A percentile compares a stretch with the other conserved stretches of the same genome.
Conservation (phyloP, 116 monocot species). For the Phalaenopsis hybrid region DNA sequence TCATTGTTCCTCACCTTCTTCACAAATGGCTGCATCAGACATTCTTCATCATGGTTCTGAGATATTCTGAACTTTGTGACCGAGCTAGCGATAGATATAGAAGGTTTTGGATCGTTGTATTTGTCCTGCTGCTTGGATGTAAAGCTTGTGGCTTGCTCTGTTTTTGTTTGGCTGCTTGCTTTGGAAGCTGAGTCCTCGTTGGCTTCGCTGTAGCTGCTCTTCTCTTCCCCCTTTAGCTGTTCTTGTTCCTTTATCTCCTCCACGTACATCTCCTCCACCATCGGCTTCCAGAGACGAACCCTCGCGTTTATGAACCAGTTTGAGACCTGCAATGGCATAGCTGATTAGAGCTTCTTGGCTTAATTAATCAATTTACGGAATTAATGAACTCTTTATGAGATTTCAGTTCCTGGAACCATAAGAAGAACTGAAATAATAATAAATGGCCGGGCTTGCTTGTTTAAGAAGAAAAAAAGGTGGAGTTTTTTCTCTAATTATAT, state of each 20-base stretch:
- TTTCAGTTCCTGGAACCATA: no score
- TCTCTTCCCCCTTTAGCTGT: conserved; percentile 20
- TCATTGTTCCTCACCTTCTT: conserved; percentile 52
- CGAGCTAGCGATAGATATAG: not conserved
- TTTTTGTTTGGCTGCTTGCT: conserved; percentile 14
- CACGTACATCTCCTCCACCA: conserved; percentile 95
- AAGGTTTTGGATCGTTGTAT: conserved; percentile 6
- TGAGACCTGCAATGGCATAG: conserved; percentile 43
- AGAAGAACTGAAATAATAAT: no score
- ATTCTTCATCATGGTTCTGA: conserved; percentile 8
- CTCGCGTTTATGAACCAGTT: conserved; percentile 99
- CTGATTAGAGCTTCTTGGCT: not conserved
- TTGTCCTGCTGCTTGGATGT: conserved; percentile 7
- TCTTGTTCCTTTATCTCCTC: conserved; percentile 65
- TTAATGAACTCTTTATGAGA: no score
- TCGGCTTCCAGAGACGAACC: conserved; percentile 91
- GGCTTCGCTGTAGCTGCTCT: not conserved
- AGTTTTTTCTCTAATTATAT: no score
- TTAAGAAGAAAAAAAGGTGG: no score
- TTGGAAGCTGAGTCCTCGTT: conserved; percentile 16
- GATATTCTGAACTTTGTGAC: not conserved
- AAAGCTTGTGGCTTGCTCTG: conserved; percentile 9
- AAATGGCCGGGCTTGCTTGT: no score
- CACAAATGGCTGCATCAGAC: conserved; percentile 13
- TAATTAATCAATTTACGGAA: no score